phyloP scores from a whole-genome alignment of 805 yeast genomes.

The Candida nemodendra region DNA sequence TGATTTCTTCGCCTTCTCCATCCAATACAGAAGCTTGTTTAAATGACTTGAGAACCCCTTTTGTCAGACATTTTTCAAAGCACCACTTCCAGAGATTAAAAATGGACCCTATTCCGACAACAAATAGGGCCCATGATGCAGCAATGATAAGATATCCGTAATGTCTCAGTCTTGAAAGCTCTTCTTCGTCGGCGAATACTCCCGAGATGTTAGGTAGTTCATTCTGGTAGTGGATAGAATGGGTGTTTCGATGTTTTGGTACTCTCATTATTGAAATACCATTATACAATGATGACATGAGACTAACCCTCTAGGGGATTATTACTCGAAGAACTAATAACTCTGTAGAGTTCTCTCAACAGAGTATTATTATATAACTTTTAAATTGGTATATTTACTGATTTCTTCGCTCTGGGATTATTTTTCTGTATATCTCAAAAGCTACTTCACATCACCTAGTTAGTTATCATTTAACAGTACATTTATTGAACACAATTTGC shows the following conservation, averaged over 20 bases:
- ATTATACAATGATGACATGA: background rate
- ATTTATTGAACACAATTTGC: too few species aligned
- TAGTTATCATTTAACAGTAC: too few species aligned
- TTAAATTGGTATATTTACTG: too few species aligned
- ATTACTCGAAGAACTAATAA: too few species aligned
- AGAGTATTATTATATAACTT: too few species aligned
- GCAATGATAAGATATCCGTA: constrained; percentile 29
- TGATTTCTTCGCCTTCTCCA: constrained; percentile 17
- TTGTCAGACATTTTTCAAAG: constrained; percentile 10
- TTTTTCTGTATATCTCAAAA: too few species aligned
- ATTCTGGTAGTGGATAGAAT: constrained; percentile 23
- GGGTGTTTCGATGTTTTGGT: constrained; percentile 25
- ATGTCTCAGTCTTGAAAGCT: constrained; percentile 11
- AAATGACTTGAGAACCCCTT: constrained; percentile 6
- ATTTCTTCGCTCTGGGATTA: too few species aligned
- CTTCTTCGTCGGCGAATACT: constrained; percentile 2
- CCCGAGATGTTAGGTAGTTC: constrained; percentile 4
- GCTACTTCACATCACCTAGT: too few species aligned
- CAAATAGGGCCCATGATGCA: constrained; percentile 27
- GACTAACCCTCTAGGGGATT: too few species aligned
- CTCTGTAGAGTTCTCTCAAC: too few species aligned
- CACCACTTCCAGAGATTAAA: constrained; percentile 34
- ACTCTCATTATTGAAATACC: background rate
- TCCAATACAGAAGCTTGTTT: constrained; percentile 11
- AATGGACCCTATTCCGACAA: constrained; percentile 29